These are phyloP conservation scores for Cercospora brassicicola DNA, from an alignment of 2,329 filamentous ascomycete genomes.

Conservation along the genomic window DNA sequence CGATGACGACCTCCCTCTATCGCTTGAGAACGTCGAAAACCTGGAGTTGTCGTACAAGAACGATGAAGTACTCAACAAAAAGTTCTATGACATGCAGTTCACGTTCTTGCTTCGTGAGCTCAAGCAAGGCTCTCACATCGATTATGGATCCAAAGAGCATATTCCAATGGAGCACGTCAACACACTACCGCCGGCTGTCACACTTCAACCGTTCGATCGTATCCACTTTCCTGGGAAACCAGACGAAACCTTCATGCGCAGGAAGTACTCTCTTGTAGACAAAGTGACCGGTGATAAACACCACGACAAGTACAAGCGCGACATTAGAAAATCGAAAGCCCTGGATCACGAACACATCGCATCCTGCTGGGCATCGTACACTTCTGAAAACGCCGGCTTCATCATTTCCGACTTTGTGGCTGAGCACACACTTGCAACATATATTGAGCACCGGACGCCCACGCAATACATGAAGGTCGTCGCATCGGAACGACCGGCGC, in stretches of 20 bases:
- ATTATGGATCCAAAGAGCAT: constrained; percentile 66
- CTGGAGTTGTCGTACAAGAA: constrained; percentile 60
- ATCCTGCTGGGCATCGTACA: constrained; percentile 71
- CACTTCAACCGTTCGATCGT: constrained; percentile 56
- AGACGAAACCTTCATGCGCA: constrained; percentile 50
- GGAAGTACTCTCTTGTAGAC: constrained; percentile 36
- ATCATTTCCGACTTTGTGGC: constrained; percentile 65
- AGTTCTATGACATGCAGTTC: constrained; percentile 70
- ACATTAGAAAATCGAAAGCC: constrained; percentile 59
- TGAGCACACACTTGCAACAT: constrained; percentile 66
- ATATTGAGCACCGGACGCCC: constrained; percentile 63
- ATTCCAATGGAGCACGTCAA: constrained; percentile 69
- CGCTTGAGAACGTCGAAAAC: constrained; percentile 63
- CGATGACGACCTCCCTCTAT: constrained; percentile 71
- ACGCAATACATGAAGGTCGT: constrained; percentile 61
- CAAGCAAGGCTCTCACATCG: constrained; percentile 59
- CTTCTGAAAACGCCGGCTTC: constrained; percentile 63
- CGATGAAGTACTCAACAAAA: constrained; percentile 65
- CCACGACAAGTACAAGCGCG: constrained; percentile 57
- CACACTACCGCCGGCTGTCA: constrained; percentile 53
- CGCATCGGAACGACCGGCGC: constrained; percentile 59
- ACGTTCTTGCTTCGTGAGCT: constrained; percentile 67
- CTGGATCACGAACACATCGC: constrained; percentile 68
- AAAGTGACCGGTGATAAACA: constrained; percentile 31
- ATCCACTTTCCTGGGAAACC: constrained; percentile 65